Base-by-base conservation (phyloP, 2,329 filamentous ascomycete genomes). In the Cladosporium oxysporum region DNA sequence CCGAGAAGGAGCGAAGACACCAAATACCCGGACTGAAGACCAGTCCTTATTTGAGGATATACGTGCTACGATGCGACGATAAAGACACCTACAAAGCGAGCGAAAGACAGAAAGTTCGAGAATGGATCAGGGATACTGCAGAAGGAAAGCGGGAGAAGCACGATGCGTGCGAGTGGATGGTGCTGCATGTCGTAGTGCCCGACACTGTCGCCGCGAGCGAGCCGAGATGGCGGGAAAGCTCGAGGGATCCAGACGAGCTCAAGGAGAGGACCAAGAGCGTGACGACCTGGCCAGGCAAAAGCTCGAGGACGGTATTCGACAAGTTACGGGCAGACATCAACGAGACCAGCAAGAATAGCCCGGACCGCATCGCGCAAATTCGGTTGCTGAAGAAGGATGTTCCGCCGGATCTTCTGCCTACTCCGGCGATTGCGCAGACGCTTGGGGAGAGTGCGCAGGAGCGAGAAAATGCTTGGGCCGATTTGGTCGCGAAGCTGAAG, bases 91-190 rank as follows among this genome's bases (percentile, higher is more conserved):
- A 99, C 83, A 98, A 97, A 79, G 83, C 87, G 1, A 87, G 87
- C 14, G 89, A 91, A 7, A 86, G 93, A 60, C 88, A 91, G 73
- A 87, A 91, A 71, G 84, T 99, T 41, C 87, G 91, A 60, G 93
- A 98, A 70, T 99, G 95, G 95, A 87, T 98, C 73, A 96, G 95
- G 78, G 82, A 86, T 7, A 85, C 96, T 69, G 88, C 89, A 0
- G 82, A 87, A 1, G 91, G 83, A 73, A 89, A 87, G 23, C 90
- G 93, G 74, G 94, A 97, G 75, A 95, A 96, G 68, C 95, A 99
- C 75, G 94, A 99, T 81, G 94, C 95, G 0, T 97, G 91, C 71
- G 95, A 99, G 78, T 98, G 93, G 91, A 83, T 99, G 70, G 91
- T 99, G 64, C 76, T 99, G 26, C 95, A 99, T 76, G 91, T 99